A percentile compares a stretch with the other conserved stretches of the same genome.
Conservation (phyloP, 2,329 filamentous ascomycete genomes). For the Talaromyces sp. region DNA sequence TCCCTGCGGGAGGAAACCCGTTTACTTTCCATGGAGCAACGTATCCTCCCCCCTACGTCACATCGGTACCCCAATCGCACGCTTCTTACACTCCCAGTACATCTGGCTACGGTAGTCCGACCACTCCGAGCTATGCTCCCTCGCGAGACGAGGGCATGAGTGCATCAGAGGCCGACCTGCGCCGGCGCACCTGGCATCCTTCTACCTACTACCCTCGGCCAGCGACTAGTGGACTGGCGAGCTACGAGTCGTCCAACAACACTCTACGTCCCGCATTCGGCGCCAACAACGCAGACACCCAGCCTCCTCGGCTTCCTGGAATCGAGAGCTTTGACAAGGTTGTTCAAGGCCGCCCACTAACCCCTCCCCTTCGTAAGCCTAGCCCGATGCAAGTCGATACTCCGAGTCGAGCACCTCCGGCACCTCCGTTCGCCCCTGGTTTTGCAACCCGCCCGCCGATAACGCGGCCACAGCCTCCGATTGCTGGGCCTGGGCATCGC, state of each 20-base stretch:
- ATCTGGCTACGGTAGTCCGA: constrained; percentile 64
- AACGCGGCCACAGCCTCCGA: constrained; percentile 35
- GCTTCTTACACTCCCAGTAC: constrained; percentile 54
- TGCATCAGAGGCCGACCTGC: constrained; percentile 67
- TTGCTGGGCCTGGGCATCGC: constrained; percentile 42
- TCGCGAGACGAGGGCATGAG: constrained; percentile 31
- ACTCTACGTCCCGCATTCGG: constrained; percentile 54
- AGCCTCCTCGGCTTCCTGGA: constrained; percentile 70
- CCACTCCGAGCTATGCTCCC: constrained; percentile 54
- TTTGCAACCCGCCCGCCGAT: constrained; percentile 31
- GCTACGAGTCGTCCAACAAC: constrained; percentile 62
- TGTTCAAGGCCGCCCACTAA: constrained; percentile 55
- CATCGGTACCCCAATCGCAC: constrained; percentile 52
- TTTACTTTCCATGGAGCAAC: constrained; percentile 61
- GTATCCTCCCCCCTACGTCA: constrained; percentile 56
- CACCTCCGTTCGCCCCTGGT: constrained; percentile 27
- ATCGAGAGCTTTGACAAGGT: constrained; percentile 88
- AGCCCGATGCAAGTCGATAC: constrained; percentile 76
- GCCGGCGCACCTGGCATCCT: constrained; percentile 86
- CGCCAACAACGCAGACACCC: constrained; percentile 49
- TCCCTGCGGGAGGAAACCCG: constrained; percentile 70
- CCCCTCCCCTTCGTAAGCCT: constrained; percentile 60
- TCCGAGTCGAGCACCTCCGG: constrained; percentile 37
- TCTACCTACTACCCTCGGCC: constrained; percentile 59
- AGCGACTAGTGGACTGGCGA: constrained; percentile 68